Evolutionary conservation across 2,329 filamentous ascomycete species (phyloP), one percentile per base, ranked within the genome.

Genomic region (Aspergillus sp.): DNA sequence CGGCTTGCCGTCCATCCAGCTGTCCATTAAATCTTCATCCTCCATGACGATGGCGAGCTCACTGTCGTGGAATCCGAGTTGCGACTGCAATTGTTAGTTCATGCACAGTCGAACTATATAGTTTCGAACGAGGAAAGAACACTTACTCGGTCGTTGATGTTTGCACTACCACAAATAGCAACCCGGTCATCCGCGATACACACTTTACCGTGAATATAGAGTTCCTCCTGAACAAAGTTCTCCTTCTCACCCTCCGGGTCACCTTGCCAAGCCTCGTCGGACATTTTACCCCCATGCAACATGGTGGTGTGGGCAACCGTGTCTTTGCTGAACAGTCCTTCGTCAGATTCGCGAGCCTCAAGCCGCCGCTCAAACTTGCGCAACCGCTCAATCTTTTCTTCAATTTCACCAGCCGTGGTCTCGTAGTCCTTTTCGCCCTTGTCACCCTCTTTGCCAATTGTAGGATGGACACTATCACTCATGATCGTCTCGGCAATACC

Each of bases 141-240:
- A 54, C 66, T 61, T 65, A 74, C 73, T 47, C 81, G 75, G 57
- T 84, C 83, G 58, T 86, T 85, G 59, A 86, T 72, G 57, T 86
- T 85, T 20, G 82, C 81, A 47, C 79, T 88, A 53, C 90, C 89
- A 64, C 86, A 90, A 55, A 95, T 90, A 49, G 89, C 86, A 44
- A 86, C 77, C 6, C 81, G 78, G 64, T 95, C 90, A 61, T 95
- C 89, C 41, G 85, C 88, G 50, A 95, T 93, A 49, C 71, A 67
- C 32, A 96, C 77, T 72, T 97, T 98, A 23, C 83, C 86, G 66
- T 98, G 93, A 43, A 97, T 85, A 65, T 98, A 98, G 2, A 97
- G 79, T 67, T 98, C 91, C 65, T 98, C 93, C 64, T 95, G 91
- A 50, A 97, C 85, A 75, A 93, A 94, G 63, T 94, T 88, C 46